Conservation (phyloP, 495 filamentous ascomycete species). For the Amphirosellinia nigrospora region DNA sequence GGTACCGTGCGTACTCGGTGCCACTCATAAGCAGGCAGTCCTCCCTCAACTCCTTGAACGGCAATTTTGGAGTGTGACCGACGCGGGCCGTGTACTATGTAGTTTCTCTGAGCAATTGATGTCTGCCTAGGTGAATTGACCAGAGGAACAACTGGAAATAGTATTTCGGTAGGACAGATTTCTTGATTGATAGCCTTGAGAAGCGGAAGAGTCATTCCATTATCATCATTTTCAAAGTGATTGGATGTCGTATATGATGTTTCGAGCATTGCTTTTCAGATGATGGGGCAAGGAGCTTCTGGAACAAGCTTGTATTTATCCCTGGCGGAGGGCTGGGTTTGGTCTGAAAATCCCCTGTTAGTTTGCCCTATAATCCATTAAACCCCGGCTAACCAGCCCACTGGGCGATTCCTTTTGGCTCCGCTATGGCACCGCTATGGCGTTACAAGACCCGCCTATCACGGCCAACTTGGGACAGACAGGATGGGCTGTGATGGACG, state of each 20-base stretch:
- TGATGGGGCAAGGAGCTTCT: constrained; percentile 8
- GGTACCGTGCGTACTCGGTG: constrained; percentile 9
- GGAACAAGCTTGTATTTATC: constrained; percentile 21
- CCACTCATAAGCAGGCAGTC: background rate
- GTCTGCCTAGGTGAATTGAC: constrained; percentile 14
- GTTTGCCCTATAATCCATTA: constrained; percentile 25
- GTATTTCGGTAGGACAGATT: background rate
- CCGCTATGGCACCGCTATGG: background rate
- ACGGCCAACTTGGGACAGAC: constrained; percentile 11
- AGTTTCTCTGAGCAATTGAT: background rate
- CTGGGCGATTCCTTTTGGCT: constrained; percentile 10
- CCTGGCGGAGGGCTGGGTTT: background rate
- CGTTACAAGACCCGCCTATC: constrained; percentile 15
- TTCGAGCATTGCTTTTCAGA: background rate
- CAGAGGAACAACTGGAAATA: background rate
- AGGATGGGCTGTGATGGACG: constrained; percentile 12
- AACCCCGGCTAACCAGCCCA: constrained; percentile 23
- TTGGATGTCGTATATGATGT: background rate
- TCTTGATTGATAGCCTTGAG: background rate
- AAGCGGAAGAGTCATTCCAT: background rate
- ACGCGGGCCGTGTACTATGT: background rate
- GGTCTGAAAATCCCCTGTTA: constrained; percentile 12
- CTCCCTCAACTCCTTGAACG: background rate
- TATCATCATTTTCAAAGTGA: background rate
- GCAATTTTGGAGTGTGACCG: constrained; percentile 5